phyloP scores from a whole-genome alignment of 2,329 filamentous ascomycete genomes.

The Fusarium sp. region DNA sequence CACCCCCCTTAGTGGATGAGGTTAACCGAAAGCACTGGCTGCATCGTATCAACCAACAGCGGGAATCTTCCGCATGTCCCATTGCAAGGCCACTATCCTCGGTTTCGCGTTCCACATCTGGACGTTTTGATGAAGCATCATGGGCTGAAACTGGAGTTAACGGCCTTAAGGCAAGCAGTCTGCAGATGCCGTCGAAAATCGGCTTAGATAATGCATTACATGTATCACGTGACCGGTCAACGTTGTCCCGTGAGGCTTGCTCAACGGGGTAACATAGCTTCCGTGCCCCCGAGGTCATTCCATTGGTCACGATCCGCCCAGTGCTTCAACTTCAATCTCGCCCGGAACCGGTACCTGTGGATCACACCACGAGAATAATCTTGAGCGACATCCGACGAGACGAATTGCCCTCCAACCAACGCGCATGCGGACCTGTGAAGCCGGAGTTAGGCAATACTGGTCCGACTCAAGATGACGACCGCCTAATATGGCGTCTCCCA shows the following conservation, averaged over 20 bases:
- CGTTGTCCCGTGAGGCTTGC: background rate
- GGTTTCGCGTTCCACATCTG: background rate
- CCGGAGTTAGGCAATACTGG: conserved; percentile 7
- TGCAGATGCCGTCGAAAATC: background rate
- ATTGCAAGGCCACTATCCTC: background rate
- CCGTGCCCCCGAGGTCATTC: conserved; percentile 7
- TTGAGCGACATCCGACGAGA: conserved; percentile 36
- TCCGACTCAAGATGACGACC: conserved; percentile 40
- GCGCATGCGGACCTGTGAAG: background rate
- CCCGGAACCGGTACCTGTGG: conserved; percentile 3
- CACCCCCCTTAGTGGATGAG: background rate
- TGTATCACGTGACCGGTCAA: background rate
- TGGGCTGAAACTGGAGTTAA: conserved; percentile 13
- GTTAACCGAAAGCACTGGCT: background rate
- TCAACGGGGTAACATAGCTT: background rate
- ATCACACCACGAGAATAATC: conserved; percentile 38
- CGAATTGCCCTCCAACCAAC: conserved; percentile 32
- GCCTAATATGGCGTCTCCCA: conserved; percentile 56
- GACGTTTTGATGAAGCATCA: background rate
- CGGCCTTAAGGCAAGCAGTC: conserved; percentile 14
- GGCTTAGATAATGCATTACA: background rate
- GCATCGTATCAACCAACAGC: background rate
- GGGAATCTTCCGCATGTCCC: background rate
- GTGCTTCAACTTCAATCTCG: conserved; percentile 22
- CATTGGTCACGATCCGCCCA: conserved; percentile 10